These are phyloP conservation scores for Fusarium miscanthi DNA, from an alignment of 2,329 filamentous ascomycete genomes.

Conservation along the genomic window DNA sequence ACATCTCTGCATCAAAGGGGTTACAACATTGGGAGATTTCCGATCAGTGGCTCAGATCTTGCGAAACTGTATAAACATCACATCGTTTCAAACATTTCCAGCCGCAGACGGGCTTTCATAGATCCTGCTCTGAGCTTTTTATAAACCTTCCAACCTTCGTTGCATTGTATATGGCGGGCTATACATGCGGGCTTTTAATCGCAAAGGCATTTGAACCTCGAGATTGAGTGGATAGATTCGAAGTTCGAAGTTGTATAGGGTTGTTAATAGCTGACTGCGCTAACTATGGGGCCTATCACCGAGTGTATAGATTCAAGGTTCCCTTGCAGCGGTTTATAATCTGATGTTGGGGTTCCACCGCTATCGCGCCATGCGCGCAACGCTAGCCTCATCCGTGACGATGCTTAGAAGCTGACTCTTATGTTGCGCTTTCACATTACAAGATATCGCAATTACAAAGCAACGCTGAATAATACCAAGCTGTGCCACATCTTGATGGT, in stretches of 20 bases:
- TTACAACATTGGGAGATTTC: background rate
- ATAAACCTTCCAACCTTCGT: no score
- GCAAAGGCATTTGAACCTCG: rapidly evolving
- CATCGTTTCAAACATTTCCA: no score
- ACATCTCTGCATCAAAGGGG: background rate
- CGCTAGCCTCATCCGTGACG: background rate
- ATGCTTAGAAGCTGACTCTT: background rate
- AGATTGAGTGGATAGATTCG: background rate
- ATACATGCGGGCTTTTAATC: background rate
- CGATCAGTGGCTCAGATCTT: no score
- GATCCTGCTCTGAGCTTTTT: no score
- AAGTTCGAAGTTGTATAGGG: no score
- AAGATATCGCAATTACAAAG: background rate
- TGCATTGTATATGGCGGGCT: background rate
- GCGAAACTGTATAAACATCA: no score
- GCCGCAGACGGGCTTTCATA: no score
- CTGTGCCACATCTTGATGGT: background rate
- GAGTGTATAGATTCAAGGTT: background rate
- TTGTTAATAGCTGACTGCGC: no score
- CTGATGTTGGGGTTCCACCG: background rate
- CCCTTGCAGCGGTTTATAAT: background rate
- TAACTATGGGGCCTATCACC: no score
- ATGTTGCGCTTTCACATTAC: no score
- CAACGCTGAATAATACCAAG: background rate
- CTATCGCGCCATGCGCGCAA: background rate